Base-by-base conservation (phyloP, 163 green algal species). In the Scenedesmus sp. region DNA sequence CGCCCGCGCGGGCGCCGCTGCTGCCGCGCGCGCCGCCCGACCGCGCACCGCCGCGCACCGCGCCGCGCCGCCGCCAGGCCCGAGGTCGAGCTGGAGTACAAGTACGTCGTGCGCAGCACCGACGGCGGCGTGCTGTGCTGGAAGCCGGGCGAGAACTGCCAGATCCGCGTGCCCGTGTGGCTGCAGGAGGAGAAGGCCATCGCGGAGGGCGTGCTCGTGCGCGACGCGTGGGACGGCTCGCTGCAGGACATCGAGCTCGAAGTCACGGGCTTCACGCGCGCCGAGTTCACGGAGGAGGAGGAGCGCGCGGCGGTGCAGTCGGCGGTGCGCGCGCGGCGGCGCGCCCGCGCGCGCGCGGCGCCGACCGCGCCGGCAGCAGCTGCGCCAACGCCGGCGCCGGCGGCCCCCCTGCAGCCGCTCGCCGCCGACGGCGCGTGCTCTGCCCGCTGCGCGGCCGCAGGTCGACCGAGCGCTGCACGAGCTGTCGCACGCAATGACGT, bases 1-100 rank as follows among this genome's bases (percentile, higher is more conserved):
- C n/a, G n/a, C n/a, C 28, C 28, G 29, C 28, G 6, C 57, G 18
- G 7, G 5, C 14, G 10, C 39, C 39, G 6, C 39, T 47, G 7
- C 39, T 47, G 39, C 39, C 39, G 39, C 39, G 39, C 39, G 10
- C 10, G 7, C 39, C 39, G 39, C 39, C 39, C 39, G 39, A 10
- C 39, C 39, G 39, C 39, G 5, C 14, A 13, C 28, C 6, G 24
- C 29, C n/a, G n/a, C 57, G n/a, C n/a, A n/a, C n/a, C n/a, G n/a
- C n/a, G n/a, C n/a, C n/a, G n/a, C 29, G 24, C 29, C 26, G 7
- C 57, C 6, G 60, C 34, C 63, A 75, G 78, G 51, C 69, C 69
- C 11, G 50, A 84, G 24, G 48, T 80, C 11, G 50, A 83, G 5
- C 29, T 86, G 28, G 66, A 83, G 51, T 86, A 86, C 65, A 86